Evolutionary conservation across 192 early-diverging fungal species (phyloP), one percentile per base, ranked within the genome.

Genomic region (Jimgerdemannia lactiflua): DNA sequence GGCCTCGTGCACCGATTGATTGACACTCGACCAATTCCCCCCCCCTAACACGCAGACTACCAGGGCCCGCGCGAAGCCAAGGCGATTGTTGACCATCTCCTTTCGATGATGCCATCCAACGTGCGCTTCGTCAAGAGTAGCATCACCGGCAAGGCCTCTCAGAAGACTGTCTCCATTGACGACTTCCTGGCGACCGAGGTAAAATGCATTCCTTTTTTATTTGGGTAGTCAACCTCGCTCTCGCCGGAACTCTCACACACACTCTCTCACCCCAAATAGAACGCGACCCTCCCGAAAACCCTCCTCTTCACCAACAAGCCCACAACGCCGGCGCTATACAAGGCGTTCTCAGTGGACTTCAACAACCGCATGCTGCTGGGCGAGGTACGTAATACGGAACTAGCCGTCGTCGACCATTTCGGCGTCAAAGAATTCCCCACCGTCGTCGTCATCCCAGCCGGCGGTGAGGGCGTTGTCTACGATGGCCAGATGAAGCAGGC

Each of bases 331-430:
- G 88, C 93, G 44, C 87, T 99, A 64, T 94, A 94, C 85, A 96
- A 95, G 78, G 94, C 94, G 29, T 74, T 99, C 14, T 93, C 94
- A 8, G 87, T 92, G 40, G 91, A 93, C 70, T 93, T 92, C 79
- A 81, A 87, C 72, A 80, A 89, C 73, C 85, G 86, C 29, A 81
- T 97, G 75, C 63, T 84, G 39, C 89, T 97, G 71, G 96, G 91
- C 1, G 92, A 95, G 67, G 89, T 94, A 17, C 82, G 86, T 42
- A 77, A 85, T 8, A 81, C 90, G 2, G 89, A 85, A 19, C 74
- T 77, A 54, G 81, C 81, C 3, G 74, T 89, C 29, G 29, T 91
- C 42, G 83, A 85, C 6, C 86, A 84, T 49, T 86, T 92, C 65
- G 85, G 89, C 41, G 76, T 96, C 4, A 75, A 84, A 1, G 77